These are phyloP conservation scores for Phytopythium cucurbitacearum DNA, from an alignment of 352 stramenopile species.

Conservation along the genomic window DNA sequence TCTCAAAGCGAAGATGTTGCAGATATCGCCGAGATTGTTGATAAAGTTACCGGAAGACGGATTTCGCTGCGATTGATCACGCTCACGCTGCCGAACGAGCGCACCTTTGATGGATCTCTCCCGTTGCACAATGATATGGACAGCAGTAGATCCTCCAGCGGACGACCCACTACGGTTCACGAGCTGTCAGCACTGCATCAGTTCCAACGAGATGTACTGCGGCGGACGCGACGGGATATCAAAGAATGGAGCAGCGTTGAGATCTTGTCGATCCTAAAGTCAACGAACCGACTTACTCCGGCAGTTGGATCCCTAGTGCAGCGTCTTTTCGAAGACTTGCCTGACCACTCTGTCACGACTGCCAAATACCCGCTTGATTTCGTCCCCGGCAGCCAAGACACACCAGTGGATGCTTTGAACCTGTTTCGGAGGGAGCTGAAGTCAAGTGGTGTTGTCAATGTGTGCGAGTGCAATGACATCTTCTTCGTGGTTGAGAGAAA, in stretches of 20 bases:
- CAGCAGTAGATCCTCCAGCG: slow-evolving; percentile 9
- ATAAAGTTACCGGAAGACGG: slow-evolving; percentile 25
- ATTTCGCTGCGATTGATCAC: slow-evolving; percentile 75
- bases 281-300: slow-evolving; percentile 59
- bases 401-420: slow-evolving; percentile 40
- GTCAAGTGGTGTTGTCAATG: slow-evolving; percentile 30
- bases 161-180: slow-evolving; percentile 10
- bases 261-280: slow-evolving; percentile 73
- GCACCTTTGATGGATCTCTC: slow-evolving; percentile 41
- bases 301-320: slow-evolving; percentile 62
- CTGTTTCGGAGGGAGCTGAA: slow-evolving; percentile 64
- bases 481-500: slow-evolving; percentile 67
- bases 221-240: slow-evolving; percentile 58
- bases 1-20: slow-evolving; percentile 22
- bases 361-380: slow-evolving; percentile 73
- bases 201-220: slow-evolving; percentile 74
- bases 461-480: slow-evolving; percentile 52
- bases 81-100: slow-evolving; percentile 73
- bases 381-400: slow-evolving; percentile 57
- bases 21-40: slow-evolving; percentile 56
- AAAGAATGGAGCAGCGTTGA: slow-evolving; percentile 85
- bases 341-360: slow-evolving; percentile 47
- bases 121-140: slow-evolving; percentile 44
- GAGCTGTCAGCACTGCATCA: slow-evolving; percentile 58
- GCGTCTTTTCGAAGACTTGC: slow-evolving; percentile 69